A percentile compares a stretch with the other conserved stretches of the same genome.
Evolutionary conservation across 108 stramenopile genomes (phyloP).

Genomic region (Cyclotella kingstonii): DNA sequence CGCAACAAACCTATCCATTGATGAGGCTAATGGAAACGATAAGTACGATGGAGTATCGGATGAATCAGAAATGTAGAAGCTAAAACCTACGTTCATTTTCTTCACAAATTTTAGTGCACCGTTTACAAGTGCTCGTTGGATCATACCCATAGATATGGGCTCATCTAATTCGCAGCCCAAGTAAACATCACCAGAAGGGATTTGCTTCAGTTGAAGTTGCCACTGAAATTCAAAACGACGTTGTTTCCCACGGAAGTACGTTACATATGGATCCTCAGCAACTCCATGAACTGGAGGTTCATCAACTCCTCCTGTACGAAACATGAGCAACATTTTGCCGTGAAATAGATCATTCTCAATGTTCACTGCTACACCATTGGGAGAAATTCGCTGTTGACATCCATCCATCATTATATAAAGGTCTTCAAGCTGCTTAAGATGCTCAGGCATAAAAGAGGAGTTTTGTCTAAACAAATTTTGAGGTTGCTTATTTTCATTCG

Average conservation of each 20-base stretch:
- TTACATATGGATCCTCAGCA: conserved; percentile 38
- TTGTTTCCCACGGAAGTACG: conserved; percentile 69
- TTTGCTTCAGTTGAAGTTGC: conserved; percentile 80
- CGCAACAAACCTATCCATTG: conserved; percentile 83
- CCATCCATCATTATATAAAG: conserved; percentile 47
- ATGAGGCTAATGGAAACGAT: conserved; percentile 77
- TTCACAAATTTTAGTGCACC: conserved; percentile 86
- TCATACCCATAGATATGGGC: conserved; percentile 82
- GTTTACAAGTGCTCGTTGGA: conserved; percentile 82
- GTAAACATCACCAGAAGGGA: conserved; percentile 67
- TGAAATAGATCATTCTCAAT: conserved; percentile 80
- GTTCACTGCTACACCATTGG: conserved; percentile 32
- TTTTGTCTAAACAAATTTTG: background rate
- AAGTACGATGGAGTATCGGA: conserved; percentile 64
- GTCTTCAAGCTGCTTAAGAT: conserved; percentile 28
- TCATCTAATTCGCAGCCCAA: conserved; percentile 83
- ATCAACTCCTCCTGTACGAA: conserved; percentile 82
- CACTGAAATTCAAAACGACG: conserved; percentile 94
- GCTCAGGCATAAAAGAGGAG: conserved; percentile 6
- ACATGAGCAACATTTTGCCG: conserved; percentile 78
- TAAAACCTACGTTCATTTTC: conserved; percentile 63
- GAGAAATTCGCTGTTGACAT: conserved; percentile 42
- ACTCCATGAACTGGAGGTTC: conserved; percentile 36
- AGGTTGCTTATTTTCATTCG: background rate
- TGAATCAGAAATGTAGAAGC: conserved; percentile 30